A percentile compares a stretch with the other conserved stretches of the same genome.
Conservation (phyloP, 306 rosid genomes). For the Prunus salicina region DNA sequence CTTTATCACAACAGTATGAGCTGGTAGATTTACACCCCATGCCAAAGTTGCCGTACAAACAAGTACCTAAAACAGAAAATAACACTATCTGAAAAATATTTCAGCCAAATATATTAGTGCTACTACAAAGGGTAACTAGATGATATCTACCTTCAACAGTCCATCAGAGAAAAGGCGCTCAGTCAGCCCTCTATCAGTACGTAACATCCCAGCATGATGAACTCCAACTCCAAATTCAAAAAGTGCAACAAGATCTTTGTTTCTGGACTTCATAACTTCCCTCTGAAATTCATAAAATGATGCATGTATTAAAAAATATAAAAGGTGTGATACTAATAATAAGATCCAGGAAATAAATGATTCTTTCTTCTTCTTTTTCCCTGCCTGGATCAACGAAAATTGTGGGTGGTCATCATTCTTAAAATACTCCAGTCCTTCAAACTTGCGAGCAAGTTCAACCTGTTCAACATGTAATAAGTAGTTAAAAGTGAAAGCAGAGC, state of each 20-base stretch:
- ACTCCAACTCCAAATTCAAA: constrained; percentile 83
- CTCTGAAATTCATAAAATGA: constrained; percentile 53
- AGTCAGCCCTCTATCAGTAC: constrained; percentile 90
- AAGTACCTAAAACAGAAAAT: constrained; percentile 63
- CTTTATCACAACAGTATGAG: constrained; percentile 98
- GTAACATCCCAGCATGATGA: constrained; percentile 99
- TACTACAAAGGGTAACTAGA: not conserved
- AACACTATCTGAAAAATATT: constrained; percentile 14
- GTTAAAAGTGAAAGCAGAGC: constrained; percentile 19
- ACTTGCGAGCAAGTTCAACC: constrained; percentile 80
- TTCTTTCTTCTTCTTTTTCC: not conserved
- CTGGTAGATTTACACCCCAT: constrained; percentile 99
- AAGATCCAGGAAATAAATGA: not conserved
- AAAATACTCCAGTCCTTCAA: constrained; percentile 68
- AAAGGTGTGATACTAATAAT: constrained; percentile 1
- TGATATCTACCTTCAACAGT: constrained; percentile 65
- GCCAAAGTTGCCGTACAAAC: constrained; percentile 99
- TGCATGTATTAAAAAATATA: constrained; percentile 25
- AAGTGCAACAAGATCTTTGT: constrained; percentile 87
- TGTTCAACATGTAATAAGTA: constrained; percentile 35
- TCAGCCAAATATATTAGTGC: not conserved
- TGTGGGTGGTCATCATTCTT: constrained; percentile 69
- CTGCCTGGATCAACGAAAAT: constrained; percentile 63
- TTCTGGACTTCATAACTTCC: constrained; percentile 87
- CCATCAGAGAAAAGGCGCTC: constrained; percentile 93